Evolutionary conservation across 2,329 filamentous ascomycete species (phyloP).

Genomic region (Coleophoma crateriformis): DNA sequence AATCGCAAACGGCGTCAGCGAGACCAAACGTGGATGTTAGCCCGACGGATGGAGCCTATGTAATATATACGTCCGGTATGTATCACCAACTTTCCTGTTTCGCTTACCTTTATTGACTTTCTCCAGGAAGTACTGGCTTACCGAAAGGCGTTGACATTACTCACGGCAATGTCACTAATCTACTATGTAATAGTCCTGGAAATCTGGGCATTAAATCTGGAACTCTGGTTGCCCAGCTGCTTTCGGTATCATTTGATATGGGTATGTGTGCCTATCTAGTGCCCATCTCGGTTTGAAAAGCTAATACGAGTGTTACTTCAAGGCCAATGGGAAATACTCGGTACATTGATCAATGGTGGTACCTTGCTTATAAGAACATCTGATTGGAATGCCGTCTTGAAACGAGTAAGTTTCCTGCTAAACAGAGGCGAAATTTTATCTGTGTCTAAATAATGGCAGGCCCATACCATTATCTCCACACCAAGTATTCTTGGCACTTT

Average conservation of each 20-base stretch:
- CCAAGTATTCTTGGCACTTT: conserved; percentile 49
- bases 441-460: conserved; percentile 26
- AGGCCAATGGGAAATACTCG: conserved; percentile 58
- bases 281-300: not conserved
- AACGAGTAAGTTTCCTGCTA: conserved; percentile 30
- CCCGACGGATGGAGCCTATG: conserved; percentile 12
- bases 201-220: conserved; percentile 44
- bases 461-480: conserved; percentile 48
- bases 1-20: not conserved
- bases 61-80: conserved; percentile 21
- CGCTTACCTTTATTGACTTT: conserved; percentile 1
- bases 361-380: conserved; percentile 47
- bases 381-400: conserved; percentile 40
- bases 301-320: not conserved
- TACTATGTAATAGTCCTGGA: conserved; percentile 44
- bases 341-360: conserved; percentile 50
- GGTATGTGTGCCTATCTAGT: conserved; percentile 32
- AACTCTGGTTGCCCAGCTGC: conserved; percentile 46
- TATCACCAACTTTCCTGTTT: conserved; percentile 37
- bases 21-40: conserved; percentile 8
- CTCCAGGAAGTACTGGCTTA: conserved; percentile 57
- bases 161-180: conserved; percentile 49
- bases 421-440: not conserved
- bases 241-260: conserved; percentile 58
- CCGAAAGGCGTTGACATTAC: conserved; percentile 75